Evolutionary conservation across 352 stramenopile species (phyloP), one percentile per base, ranked within the genome.

Genomic region (Phytophthora pini): DNA sequence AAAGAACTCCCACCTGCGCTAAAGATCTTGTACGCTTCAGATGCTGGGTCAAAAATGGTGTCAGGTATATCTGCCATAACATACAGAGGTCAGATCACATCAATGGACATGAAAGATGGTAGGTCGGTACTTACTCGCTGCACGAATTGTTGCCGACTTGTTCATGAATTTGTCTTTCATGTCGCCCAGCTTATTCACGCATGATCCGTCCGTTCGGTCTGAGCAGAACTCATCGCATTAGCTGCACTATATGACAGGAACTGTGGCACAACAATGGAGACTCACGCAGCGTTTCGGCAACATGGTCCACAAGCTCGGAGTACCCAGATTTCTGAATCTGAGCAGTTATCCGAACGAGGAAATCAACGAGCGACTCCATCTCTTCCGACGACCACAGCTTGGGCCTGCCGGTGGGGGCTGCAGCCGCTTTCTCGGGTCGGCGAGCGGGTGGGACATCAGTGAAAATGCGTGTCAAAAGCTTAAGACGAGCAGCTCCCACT

Each of bases 11-110:
- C 49, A 92, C 84, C 72, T 52, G 84, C 68, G 12, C 63, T 82
- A 49, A 93, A 93, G 41, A 92, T 84, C 54, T 90, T 91, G 72
- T 90, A 61, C 13, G 79, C 79, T 38, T 79, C 66, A 2, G 84
- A 90, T 0, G 45, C 58, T n/a, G 68, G 39, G 44, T 93, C 77
- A 56, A 78, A 90, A 43, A 93, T 67, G 10, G 69, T 63, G 29
- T 74, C 71, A 4, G 84, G 84, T 4, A 93, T 65, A 62, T 82
- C 84, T 93, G 58, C 49, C 15, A 48, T 57, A 60, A 13, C 8
- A 55, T 22, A 31, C 11, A n/a, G 7, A 50, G 46, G 54, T 76
- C 34, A 68, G 48, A 34, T 49, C 4, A 54, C 34, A 64, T 45
- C 45, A 48, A 13, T 11, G 31, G 53, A 38, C 9, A 48, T 32